A percentile compares a stretch with the other conserved stretches of the same genome.
phyloP scores from a whole-genome alignment of 371 early-diverging fungal species.

The Coemansia sp. region DNA sequence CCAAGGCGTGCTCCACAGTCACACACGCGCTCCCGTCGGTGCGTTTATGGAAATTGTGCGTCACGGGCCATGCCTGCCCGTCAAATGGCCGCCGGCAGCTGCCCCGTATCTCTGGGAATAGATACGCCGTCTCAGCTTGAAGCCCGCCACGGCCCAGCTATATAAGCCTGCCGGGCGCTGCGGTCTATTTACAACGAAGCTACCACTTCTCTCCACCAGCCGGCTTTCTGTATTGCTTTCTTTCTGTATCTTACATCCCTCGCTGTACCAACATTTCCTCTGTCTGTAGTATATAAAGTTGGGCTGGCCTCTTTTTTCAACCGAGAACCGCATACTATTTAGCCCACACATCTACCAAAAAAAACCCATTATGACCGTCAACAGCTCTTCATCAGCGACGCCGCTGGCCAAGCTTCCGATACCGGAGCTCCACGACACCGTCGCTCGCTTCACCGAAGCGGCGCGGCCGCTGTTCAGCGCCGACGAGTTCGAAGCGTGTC shows the following conservation, averaged over 20 bases:
- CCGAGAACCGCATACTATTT: no score
- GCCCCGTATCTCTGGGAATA: not conserved
- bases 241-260: not conserved
- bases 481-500: conserved; percentile 72
- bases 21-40: not conserved
- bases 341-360: no score
- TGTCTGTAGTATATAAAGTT: not conserved
- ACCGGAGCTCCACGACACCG: conserved; percentile 80
- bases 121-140: no score
- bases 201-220: not conserved
- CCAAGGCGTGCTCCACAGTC: conserved; percentile 1
- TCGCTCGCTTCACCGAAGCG: conserved; percentile 72
- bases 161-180: not conserved
- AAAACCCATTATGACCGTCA: not conserved
- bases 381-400: not conserved
- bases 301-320: not conserved
- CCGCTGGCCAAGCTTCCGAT: conserved; percentile 83
- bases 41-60: not conserved
- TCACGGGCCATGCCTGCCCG: conserved; percentile 1
- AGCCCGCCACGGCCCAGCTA: not conserved
- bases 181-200: not conserved
- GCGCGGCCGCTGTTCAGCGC: conserved; percentile 72
- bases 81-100: not conserved
- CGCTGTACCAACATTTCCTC: not conserved
- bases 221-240: not conserved